These are phyloP conservation scores for Lactifluus echinatus DNA, from an alignment of 768 basidiomycete species.

Conservation along the genomic window DNA sequence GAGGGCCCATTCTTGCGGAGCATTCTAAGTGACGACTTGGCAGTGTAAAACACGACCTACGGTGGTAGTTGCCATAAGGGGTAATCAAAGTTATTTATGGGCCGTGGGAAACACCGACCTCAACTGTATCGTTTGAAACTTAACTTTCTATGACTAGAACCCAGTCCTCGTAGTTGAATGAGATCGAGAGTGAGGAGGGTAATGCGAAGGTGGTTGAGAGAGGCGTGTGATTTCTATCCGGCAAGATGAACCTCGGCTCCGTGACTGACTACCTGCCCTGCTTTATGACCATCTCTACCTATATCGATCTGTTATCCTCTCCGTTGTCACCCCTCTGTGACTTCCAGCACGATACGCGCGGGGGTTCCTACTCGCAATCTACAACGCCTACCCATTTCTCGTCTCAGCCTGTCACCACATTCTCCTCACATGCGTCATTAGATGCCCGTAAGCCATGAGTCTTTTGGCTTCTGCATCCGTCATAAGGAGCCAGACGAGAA, in stretches of 20 bases:
- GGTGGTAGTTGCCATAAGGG: too few species aligned
- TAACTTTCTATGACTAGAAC: constrained; percentile 70
- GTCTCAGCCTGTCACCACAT: constrained; percentile 34
- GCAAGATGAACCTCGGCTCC: constrained; percentile 8
- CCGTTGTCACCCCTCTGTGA: not conserved
- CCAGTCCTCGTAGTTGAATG: too few species aligned
- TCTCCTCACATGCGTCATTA: constrained; percentile 43
- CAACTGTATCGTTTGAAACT: constrained; percentile 48
- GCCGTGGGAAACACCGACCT: constrained; percentile 15
- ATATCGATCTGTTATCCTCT: constrained; percentile 1
- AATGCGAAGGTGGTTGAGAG: constrained; percentile 65
- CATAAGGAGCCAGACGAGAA: constrained; percentile 43
- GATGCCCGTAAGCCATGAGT: constrained; percentile 57
- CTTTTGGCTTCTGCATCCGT: constrained; percentile 7
- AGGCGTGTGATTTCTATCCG: constrained; percentile 43
- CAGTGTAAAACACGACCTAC: too few species aligned
- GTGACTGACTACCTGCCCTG: not conserved
- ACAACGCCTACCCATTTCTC: constrained; percentile 37
- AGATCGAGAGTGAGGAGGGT: constrained; percentile 67
- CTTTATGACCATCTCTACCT: not conserved
- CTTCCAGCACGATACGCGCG: constrained; percentile 5
- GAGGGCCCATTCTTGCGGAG: not conserved
- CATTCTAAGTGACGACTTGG: too few species aligned
- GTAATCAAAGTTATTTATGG: constrained; percentile 8
- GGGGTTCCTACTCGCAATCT: constrained; percentile 26